Evolutionary conservation across 768 basidiomycete genomes (phyloP).

Genomic region (Lactarius akahatsu): DNA sequence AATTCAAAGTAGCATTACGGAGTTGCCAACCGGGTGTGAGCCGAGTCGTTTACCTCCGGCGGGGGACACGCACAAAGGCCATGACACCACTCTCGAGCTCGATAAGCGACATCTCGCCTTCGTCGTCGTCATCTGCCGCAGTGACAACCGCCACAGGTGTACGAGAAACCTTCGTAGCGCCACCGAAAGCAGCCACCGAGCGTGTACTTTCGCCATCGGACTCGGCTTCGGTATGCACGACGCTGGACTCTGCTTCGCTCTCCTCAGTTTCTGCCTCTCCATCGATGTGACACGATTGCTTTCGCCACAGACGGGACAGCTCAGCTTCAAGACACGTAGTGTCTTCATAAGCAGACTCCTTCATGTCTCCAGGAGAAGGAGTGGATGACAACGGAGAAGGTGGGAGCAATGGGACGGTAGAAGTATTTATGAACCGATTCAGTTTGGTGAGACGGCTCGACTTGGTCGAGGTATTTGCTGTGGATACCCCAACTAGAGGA

Average conservation of each 20-base stretch:
- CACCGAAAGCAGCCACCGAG: not conserved
- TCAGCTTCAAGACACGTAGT: constrained; percentile 4
- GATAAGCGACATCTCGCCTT: constrained; percentile 27
- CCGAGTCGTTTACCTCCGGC: constrained; percentile 16
- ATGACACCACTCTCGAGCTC: constrained; percentile 29
- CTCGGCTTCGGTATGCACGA: constrained; percentile 29
- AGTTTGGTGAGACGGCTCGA: not conserved
- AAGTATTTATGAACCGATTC: not conserved
- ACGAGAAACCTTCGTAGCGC: not conserved
- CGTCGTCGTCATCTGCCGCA: constrained; percentile 11
- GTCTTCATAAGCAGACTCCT: not conserved
- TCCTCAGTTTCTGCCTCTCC: constrained; percentile 27
- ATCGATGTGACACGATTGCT: constrained; percentile 9
- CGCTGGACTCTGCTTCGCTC: constrained; percentile 27
- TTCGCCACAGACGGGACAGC: constrained; percentile 14
- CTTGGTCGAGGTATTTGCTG: not conserved
- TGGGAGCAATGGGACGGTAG: constrained; percentile 5
- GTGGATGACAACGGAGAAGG: constrained; percentile 12
- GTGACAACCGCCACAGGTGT: constrained; percentile 3
- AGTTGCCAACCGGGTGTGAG: not conserved
- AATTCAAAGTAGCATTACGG: constrained; percentile 5
- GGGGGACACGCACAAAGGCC: constrained; percentile 24
- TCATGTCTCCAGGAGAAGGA: constrained; percentile 3
- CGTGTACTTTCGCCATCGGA: constrained; percentile 22
- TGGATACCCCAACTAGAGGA: not conserved